Percentiles rank a stretch among this genome's conserved stretches.
phyloP scores from a whole-genome alignment of 179 eudicot species.

The Gypsophila paniculata region DNA sequence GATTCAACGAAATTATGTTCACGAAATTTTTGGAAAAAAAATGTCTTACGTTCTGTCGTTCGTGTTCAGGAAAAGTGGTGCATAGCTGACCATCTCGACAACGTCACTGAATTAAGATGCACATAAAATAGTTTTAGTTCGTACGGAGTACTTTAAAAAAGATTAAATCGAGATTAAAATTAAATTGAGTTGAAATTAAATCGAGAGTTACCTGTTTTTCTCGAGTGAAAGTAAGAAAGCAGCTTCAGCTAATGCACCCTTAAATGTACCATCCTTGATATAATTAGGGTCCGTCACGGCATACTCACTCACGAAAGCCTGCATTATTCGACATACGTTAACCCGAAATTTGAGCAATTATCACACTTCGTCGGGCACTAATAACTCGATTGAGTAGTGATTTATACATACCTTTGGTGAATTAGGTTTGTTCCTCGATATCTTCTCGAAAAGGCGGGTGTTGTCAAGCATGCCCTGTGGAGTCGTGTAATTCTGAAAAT shows the following conservation, averaged over 20 bases:
- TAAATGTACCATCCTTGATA: conserved; percentile 40
- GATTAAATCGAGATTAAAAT: no score
- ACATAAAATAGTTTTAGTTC: neutral
- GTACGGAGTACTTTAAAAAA: neutral
- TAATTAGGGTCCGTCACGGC: conserved; percentile 40
- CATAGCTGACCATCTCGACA: conserved; percentile 83
- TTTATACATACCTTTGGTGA: conserved; percentile 48
- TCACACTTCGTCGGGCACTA: neutral
- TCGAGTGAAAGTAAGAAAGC: conserved; percentile 64
- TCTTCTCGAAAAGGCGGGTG: conserved; percentile 36
- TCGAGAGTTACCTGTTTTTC: conserved; percentile 39
- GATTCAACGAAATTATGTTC: neutral
- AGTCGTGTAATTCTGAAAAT: conserved; percentile 34
- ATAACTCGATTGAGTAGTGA: neutral
- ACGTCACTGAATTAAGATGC: conserved; percentile 54
- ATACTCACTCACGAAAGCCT: conserved; percentile 78
- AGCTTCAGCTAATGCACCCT: conserved; percentile 61
- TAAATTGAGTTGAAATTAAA: neutral
- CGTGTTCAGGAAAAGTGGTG: conserved; percentile 64
- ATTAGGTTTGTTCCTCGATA: conserved; percentile 24
- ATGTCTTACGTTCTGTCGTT: conserved; percentile 33
- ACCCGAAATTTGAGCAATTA: neutral
- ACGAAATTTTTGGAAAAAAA: neutral
- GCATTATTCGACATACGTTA: neutral
- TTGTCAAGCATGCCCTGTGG: conserved; percentile 39